Base-by-base conservation (phyloP, 2,329 filamentous ascomycete species). In the Hymenoscyphus occultus region DNA sequence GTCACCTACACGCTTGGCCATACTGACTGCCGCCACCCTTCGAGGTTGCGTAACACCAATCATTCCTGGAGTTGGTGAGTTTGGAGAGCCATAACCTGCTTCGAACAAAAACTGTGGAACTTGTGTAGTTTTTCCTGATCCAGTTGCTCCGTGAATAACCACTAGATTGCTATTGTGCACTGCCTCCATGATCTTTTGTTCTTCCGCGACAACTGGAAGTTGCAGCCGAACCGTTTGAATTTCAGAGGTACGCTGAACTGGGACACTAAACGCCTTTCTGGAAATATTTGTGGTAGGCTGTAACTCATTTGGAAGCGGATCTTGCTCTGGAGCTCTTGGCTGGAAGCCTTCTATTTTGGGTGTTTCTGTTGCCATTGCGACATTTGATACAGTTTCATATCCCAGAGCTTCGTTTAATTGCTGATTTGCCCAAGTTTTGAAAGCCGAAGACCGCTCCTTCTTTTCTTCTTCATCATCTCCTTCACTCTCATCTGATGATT, bases 161-260 rank as follows among this genome's bases (percentile, higher is more conserved):
- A 97, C 91, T 3, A 92, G 88, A 61, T 94, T 86, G 75, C 97
- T 90, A 75, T 94, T 94, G 77, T 97, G 90, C 59, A 99, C 92
- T 0, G 93, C 93, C 78, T 99, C 95, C 93, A 99, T 98, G 39
- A 99, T 93, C 73, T 90, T 93, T 75, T 99, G 95, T 77, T 99
- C 95, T 76, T 98, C 93, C 1, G 91, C 91, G 1, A 98, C 92
- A 0, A 99, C 91, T 0, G 95, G 95, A 16, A 99, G 83, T 64
- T 90, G 86, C 58, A 96, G 77, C 13, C 95, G 87, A 12, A 89
- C 86, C 59, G 89, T 85, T 75, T 97, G 92, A 28, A 98, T 90
- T 19, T 90, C 88, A 5, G 87, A 79, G 0, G 85, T 80, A 64
- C 95, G 86, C 48, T 85, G 80, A 2, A 97, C 88, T 1, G 85